Evolutionary conservation across 257 asterid species (phyloP), one percentile per base, ranked within the genome.

Genomic region (Solanum chiquidenum): DNA sequence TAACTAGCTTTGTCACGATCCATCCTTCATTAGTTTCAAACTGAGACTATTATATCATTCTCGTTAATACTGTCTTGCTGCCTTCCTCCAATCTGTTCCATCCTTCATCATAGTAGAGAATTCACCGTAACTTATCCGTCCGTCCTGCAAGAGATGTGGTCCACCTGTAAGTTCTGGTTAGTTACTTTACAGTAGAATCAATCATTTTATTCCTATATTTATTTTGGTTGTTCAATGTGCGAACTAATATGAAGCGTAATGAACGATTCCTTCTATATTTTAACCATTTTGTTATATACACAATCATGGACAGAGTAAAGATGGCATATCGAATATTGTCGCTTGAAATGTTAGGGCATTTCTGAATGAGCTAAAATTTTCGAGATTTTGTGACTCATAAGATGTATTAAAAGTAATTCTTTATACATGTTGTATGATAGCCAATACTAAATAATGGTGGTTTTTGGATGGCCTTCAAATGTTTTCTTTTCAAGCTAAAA

Each of bases 121-220:
- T 68, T 44, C 16, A 44, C 12, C 16, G 16, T 44, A 44, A 44
- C 52, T 44, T 44, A 44, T 44, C 16, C 16, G 6, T 11, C 52
- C 14, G 52, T 44, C 52, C 52, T 12, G 52, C 52, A 44, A 11
- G 52, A 44, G 52, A 79, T 97, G 82, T 80, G 99, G 98, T 92
- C 98, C 99, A 85, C 98, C 99, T 88, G 99, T 97, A 95, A 97
- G 98, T 95, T 92, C 88, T 88, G 93, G 91, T 94, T 87, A 90
- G 94, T 93, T 90, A 89, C 79, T 49, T 90, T 83, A 73, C 83
- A 46, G 69, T 80, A 46, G 42, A 44, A 79, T 79, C 85, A 44
- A 66, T 44, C 66, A 44, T 79, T 79, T 9, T 16, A 42, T 27
- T 79, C 38, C 40, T 23, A 27, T 79, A 16, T 27, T 16, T 20